Conservation (phyloP, 2,329 filamentous ascomycete species). For the Trichoderma harzianum region DNA sequence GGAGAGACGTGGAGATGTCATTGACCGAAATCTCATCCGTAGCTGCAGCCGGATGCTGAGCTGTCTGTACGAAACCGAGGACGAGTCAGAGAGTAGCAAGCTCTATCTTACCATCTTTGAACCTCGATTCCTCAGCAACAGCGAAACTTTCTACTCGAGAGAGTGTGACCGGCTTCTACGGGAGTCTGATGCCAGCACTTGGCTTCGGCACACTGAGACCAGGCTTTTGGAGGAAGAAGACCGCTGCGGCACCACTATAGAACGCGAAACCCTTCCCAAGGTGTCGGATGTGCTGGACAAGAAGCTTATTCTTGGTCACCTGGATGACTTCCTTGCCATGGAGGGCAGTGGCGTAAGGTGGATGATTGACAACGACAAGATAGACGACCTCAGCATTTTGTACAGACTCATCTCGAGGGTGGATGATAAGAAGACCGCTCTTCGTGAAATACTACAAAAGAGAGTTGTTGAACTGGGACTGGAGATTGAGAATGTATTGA, state of each 20-base stretch:
- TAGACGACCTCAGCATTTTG: constrained; percentile 74
- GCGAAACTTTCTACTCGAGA: constrained; percentile 66
- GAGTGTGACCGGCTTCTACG: constrained; percentile 74
- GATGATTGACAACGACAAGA: constrained; percentile 88
- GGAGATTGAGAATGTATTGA: constrained; percentile 71
- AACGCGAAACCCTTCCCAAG: constrained; percentile 66
- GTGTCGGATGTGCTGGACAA: constrained; percentile 75
- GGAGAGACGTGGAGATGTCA: constrained; percentile 85
- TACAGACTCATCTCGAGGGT: constrained; percentile 77
- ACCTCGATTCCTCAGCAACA: constrained; percentile 68
- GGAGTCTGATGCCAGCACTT: constrained; percentile 75
- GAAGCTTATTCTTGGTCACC: constrained; percentile 72
- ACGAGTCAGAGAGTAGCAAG: constrained; percentile 73
- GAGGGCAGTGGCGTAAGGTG: constrained; percentile 78
- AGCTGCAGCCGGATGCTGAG: constrained; percentile 88
- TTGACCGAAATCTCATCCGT: constrained; percentile 78
- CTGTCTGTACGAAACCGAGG: constrained; percentile 75
- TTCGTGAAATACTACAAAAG: constrained; percentile 68
- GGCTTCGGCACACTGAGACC: constrained; percentile 71
- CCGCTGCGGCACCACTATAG: constrained; percentile 78
- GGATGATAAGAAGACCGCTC: constrained; percentile 66
- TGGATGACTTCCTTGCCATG: constrained; percentile 78
- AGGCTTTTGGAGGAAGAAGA: constrained; percentile 78
- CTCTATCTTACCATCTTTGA: constrained; percentile 85
- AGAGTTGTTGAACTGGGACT: constrained; percentile 76